A percentile compares a stretch with the other conserved stretches of the same genome.
These are phyloP conservation scores for Hypoxylon sp. DNA, from an alignment of 2,329 filamentous ascomycete genomes.

Conservation along the genomic window DNA sequence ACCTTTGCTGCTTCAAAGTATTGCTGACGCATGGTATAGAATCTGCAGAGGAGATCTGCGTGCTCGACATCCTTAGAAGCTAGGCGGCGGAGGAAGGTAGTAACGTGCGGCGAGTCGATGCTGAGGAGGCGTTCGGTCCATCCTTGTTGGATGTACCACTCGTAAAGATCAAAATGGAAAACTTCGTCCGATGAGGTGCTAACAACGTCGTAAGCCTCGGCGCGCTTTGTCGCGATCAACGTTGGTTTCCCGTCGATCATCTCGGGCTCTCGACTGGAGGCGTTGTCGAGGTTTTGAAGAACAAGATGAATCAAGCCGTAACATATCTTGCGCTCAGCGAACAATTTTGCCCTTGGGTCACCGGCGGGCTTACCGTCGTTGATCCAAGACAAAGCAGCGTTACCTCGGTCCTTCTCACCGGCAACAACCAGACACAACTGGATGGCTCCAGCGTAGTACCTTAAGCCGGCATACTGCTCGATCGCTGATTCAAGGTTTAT, in stretches of 20 bases:
- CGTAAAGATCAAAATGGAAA: conserved; percentile 95
- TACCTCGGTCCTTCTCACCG: conserved; percentile 84
- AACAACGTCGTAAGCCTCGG: conserved; percentile 90
- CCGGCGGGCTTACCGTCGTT: conserved; percentile 78
- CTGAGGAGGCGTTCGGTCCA: conserved; percentile 87
- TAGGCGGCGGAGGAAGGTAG: conserved; percentile 83
- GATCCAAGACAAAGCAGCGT: conserved; percentile 84
- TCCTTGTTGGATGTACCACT: conserved; percentile 90
- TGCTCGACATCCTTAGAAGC: conserved; percentile 76
- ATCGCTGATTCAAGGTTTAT: conserved; percentile 83
- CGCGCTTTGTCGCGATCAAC: conserved; percentile 77
- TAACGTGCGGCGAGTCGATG: conserved; percentile 84
- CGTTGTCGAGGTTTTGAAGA: conserved; percentile 77
- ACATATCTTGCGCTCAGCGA: conserved; percentile 76
- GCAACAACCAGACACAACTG: conserved; percentile 86
- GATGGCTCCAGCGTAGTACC: conserved; percentile 94
- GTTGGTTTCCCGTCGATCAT: conserved; percentile 81
- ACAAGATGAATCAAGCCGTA: conserved; percentile 90
- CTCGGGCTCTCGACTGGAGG: conserved; percentile 73
- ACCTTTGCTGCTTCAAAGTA: conserved; percentile 90
- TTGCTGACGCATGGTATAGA: conserved; percentile 83
- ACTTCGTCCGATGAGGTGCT: conserved; percentile 89
- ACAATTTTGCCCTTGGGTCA: conserved; percentile 75
- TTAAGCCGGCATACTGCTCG: conserved; percentile 78
- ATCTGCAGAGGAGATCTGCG: conserved; percentile 91